Evolutionary conservation across 1,284 basidiomycete species (phyloP), one percentile per base, ranked within the genome.

Genomic region (Phellopilus nigrolimitatus): DNA sequence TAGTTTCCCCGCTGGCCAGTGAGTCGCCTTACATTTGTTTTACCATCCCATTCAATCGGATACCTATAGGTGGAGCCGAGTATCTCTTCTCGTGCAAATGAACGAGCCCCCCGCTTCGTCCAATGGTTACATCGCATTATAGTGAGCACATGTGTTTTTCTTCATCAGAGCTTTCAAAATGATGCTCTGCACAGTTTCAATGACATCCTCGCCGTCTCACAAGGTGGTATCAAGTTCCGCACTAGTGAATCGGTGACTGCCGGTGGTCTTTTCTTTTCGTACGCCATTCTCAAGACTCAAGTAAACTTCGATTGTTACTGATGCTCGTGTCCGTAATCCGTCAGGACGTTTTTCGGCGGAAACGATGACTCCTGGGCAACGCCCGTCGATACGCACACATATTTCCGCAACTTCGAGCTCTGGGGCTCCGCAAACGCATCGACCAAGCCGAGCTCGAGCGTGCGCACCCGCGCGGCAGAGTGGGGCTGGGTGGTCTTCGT

Each of bases 261-360:
- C 5, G 78, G 77, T 34, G 84, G 84, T 9, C 64, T 88, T 38
- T 84, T 74, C 62, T 81, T 85, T 62, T 84, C 82, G 80, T 83
- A 55, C 61, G 80, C 69, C 5, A 10, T 40, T 38, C 33, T 38
- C 44, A 22, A 44, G 42, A 27, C 21, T 25, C 17, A 27, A 13
- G 21, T 17, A 9, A 15, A 3, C 17, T 21, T 19, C 44, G 44
- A 15, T 40, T n/a, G 27, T 37, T 17, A 22, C 22, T 48, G 21
- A 47, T 10, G 31, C 22, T 46, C 19, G 17, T 51, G 42, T 41
- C 36, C 45, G 13, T 51, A 19, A 42, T 38, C 28, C 3, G 31
- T 19, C 49, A 84, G 83, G 31, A 86, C 84, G 21, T 88, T 88
- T 70, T 87, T 85, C 60, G 84, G 84, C 65, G 84, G 84, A 17